Evolutionary conservation across 345 rosid genomes (phyloP), one percentile per base, ranked within the genome.

Genomic region (Rhizophora apiculata): DNA sequence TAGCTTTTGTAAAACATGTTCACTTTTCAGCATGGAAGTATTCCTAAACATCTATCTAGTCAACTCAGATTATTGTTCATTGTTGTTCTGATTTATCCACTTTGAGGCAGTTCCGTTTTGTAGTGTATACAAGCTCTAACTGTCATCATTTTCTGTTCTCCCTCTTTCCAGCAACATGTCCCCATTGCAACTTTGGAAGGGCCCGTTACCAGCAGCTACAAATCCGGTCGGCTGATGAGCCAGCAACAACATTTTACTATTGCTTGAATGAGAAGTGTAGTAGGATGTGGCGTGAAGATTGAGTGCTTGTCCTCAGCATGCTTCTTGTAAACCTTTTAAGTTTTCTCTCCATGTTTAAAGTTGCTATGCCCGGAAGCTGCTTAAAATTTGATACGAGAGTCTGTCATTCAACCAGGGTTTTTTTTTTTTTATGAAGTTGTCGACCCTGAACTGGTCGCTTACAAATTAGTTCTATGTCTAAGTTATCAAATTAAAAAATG

Each of bases 151-250:
- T 29, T 51, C 29, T 43, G 21, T 37, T 8, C 22, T 19, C 60
- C 53, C 10, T 49, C 60, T 43, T 64, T 61, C 73, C 85, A 85
- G 92, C 82, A 67, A 87, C 82, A 6, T 87, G 92, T 74, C 87
- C 90, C 5, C 75, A 61, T 69, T 85, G 90, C 69, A 73, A 78
- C 75, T 66, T 69, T 72, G 93, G 90, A 26, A 82, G 77, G 68
- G 90, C 89, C 18, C 68, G 75, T 39, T 88, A 68, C 77, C 83
- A 81, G 53, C 83, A 88, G 75, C 70, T 84, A 20, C 90, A 84
- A 77, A 86, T 82, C n/a, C 83, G 88, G 26, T 88, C 88, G 32
- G 93, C 90, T 49, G 90, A 88, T 72, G 88, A 86, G 69, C 90
- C 93, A 0, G 87, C 85, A 36, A 84, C 88, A 19, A 80, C 87